Evolutionary conservation across 139 green algal genomes (phyloP).

Genomic region (Picochlorum sp.): DNA sequence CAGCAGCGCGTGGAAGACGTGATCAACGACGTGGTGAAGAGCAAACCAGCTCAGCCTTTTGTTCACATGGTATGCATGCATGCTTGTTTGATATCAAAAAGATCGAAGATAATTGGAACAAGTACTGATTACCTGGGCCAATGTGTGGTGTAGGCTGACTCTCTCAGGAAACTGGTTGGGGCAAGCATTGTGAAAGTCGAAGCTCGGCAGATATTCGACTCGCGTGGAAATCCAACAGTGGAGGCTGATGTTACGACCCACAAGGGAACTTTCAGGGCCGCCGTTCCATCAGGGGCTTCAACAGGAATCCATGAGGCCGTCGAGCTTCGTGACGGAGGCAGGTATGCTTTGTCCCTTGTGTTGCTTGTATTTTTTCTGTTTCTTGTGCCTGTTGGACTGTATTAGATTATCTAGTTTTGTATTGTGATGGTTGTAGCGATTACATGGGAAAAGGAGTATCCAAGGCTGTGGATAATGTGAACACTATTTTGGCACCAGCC

Average conservation of each 20-base stretch:
- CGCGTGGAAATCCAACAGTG: constrained; percentile 94
- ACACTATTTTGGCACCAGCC: constrained; percentile 84
- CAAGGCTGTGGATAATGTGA: constrained; percentile 94
- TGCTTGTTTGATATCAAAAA: background rate
- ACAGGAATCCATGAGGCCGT: constrained; percentile 96
- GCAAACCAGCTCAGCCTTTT: constrained; percentile 80
- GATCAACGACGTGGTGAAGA: constrained; percentile 86
- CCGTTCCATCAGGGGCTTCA: constrained; percentile 85
- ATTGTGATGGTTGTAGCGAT: constrained; percentile 23
- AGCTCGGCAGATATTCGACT: constrained; percentile 94
- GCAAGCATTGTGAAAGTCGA: constrained; percentile 78
- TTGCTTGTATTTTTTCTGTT: background rate
- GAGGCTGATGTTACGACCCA: constrained; percentile 83
- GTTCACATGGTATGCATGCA: constrained; percentile 69
- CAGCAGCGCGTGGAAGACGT: constrained; percentile 80
- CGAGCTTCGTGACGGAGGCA: constrained; percentile 89
- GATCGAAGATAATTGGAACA: too few relatives aligned
- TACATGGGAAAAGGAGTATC: constrained; percentile 92
- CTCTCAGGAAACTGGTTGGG: constrained; percentile 30
- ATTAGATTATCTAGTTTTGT: background rate
- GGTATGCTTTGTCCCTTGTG: constrained; percentile 27
- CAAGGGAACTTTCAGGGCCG: constrained; percentile 85
- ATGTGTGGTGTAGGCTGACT: constrained; percentile 14
- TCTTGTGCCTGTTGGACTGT: background rate
- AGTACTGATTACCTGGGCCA: too few relatives aligned